phyloP scores from a whole-genome alignment of 1,139 yeast genomes.

The Yamadazyma atlantica region DNA sequence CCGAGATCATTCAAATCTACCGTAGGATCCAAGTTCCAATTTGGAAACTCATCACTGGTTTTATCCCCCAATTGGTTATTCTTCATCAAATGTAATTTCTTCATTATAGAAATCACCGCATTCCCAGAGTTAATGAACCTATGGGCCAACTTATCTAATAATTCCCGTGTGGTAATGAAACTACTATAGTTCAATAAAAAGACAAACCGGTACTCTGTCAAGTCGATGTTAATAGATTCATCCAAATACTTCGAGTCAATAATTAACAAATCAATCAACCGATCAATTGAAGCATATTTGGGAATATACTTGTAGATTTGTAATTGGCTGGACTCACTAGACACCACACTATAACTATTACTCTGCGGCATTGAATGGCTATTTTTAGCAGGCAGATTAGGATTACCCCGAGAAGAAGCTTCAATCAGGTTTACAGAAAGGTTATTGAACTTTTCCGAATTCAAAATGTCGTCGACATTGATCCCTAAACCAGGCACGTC shows the following conservation, averaged over 20 bases:
- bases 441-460: conserved; percentile 41
- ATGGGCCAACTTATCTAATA: conserved; percentile 44
- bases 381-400: no score
- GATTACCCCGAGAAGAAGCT: not conserved
- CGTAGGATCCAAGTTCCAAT: conserved; percentile 49
- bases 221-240: conserved; percentile 37
- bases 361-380: conserved; percentile 3
- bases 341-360: conserved; percentile 14
- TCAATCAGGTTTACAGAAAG: conserved; percentile 20
- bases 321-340: conserved; percentile 17
- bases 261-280: conserved; percentile 41
- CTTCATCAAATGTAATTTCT: conserved; percentile 21
- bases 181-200: conserved; percentile 45
- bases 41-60: conserved; percentile 37
- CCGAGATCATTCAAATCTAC: conserved; percentile 41
- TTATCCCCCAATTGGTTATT: conserved; percentile 5
- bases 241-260: conserved; percentile 41
- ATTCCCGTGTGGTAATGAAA: conserved; percentile 42
- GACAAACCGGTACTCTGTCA: conserved; percentile 45
- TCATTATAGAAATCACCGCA: conserved; percentile 50
- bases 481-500: conserved; percentile 46
- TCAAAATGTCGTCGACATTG: conserved; percentile 46
- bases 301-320: conserved; percentile 34
- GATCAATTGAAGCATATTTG: conserved; percentile 41
- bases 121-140: conserved; percentile 48